These are phyloP conservation scores for Trichaptum fuscoviolaceum DNA, from an alignment of 768 basidiomycete genomes.

Conservation along the genomic window DNA sequence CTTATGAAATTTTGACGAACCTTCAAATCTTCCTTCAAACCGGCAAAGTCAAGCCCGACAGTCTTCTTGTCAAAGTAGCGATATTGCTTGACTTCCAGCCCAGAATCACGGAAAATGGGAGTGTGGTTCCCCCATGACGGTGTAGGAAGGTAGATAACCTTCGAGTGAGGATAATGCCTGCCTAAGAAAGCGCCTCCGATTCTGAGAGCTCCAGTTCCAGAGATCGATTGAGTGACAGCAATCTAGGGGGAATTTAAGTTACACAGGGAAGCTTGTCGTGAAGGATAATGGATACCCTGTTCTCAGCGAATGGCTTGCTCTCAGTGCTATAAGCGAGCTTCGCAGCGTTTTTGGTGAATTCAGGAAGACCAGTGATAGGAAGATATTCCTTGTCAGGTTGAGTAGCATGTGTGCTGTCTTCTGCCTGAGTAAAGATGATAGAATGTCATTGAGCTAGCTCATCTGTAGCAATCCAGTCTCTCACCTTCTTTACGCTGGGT, in stretches of 20 bases:
- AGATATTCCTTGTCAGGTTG: conserved; percentile 93
- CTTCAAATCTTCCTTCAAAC: conserved; percentile 81
- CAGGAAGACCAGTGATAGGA: conserved; percentile 85
- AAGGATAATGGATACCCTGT: conserved; percentile 49
- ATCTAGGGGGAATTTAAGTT: conserved; percentile 40
- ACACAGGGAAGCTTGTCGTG: not conserved
- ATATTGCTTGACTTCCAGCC: conserved; percentile 88
- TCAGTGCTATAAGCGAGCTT: conserved; percentile 89
- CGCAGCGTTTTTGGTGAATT: conserved; percentile 81
- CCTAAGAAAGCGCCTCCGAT: conserved; percentile 92
- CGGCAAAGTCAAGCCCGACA: conserved; percentile 88
- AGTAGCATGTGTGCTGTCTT: conserved; percentile 59
- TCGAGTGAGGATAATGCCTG: conserved; percentile 81
- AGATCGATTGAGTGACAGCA: conserved; percentile 89
- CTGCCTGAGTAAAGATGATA: conserved; percentile 47
- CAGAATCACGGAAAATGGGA: conserved; percentile 89
- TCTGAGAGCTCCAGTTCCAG: conserved; percentile 95
- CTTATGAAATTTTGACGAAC: conserved; percentile 31
- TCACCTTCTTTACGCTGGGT: conserved; percentile 80
- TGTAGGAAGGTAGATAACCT: conserved; percentile 83
- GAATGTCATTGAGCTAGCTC: conserved; percentile 10
- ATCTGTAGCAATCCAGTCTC: conserved; percentile 8
- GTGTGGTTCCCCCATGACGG: conserved; percentile 99
- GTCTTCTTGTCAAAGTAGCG: conserved; percentile 92
- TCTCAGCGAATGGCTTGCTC: conserved; percentile 63